These are phyloP conservation scores for Penicillium sp. DNA, from an alignment of 2,329 filamentous ascomycete genomes.

Conservation along the genomic window DNA sequence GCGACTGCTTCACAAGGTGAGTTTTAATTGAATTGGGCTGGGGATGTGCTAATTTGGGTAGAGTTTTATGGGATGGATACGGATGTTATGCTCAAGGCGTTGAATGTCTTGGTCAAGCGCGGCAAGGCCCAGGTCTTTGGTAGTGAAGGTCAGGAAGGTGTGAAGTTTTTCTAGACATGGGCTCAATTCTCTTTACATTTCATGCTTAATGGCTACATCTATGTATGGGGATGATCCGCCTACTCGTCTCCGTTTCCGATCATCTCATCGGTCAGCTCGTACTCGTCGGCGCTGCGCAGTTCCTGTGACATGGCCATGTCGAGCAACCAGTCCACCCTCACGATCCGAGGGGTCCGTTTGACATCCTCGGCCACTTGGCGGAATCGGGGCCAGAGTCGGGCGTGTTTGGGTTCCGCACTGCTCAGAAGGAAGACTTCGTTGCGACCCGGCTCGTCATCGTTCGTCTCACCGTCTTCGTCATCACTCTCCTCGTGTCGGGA, in stretches of 20 bases:
- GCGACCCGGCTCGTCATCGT: conserved; percentile 56
- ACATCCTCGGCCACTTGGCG: conserved; percentile 69
- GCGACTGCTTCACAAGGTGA: conserved; percentile 63
- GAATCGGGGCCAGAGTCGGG: conserved; percentile 73
- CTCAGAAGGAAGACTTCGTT: conserved; percentile 81
- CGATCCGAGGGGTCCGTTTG: conserved; percentile 74
- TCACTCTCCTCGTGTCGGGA: conserved; percentile 49
- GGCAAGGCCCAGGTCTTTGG: conserved; percentile 94
- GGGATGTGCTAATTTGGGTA: conserved; percentile 29
- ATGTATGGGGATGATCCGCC: no score
- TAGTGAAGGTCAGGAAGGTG: conserved; percentile 76
- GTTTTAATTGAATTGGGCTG: conserved; percentile 14
- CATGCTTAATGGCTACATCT: conserved; percentile 1
- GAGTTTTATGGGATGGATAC: conserved; percentile 87
- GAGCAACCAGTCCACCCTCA: conserved; percentile 82
- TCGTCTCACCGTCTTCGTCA: conserved; percentile 44
- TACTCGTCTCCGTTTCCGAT: conserved; percentile 21
- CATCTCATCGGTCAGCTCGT: conserved; percentile 42
- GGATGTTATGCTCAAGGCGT: conserved; percentile 70
- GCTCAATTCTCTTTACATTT: conserved; percentile 8
- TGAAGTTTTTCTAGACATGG: conserved; percentile 82
- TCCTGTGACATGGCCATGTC: conserved; percentile 85
- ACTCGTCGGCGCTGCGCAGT: conserved; percentile 61
- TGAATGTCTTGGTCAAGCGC: conserved; percentile 77
- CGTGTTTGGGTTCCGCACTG: conserved; percentile 61